Base-by-base conservation (phyloP, 2,329 filamentous ascomycete species). In the Lecanicillium sp. region DNA sequence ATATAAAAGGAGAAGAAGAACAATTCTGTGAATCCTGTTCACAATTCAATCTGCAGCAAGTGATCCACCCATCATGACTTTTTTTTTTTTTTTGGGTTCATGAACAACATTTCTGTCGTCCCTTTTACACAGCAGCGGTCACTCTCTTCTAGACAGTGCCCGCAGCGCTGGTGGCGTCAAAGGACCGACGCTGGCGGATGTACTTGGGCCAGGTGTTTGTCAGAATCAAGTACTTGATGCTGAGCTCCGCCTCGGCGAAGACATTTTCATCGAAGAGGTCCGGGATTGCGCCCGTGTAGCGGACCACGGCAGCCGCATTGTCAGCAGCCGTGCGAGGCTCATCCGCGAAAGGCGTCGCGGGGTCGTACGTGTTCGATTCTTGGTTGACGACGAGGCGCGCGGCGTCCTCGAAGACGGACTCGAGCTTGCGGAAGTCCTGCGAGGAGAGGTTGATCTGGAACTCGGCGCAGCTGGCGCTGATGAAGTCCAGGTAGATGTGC, bases 181-280 rank as follows among this genome's bases (percentile, higher is more conserved):
- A 67, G n/a, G 57, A 55, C 27, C 63, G 56, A 40, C 63, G 56
- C 43, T 73, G 70, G 50, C 63, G 67, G 51, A 79, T 71, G 52
- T 75, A 81, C 58, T 78, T 79, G 29, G 77, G 76, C 83, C 83
- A 86, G 0, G 83, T 86, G 60, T 86, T 86, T 12, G 81, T 84
- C 47, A 85, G 66, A 2, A 86, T 81, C 7, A 85, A 70, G 51
- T 84, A 83, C 62, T 83, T 84, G 65, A 86, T 78, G 56, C 74
- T 77, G 12, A 65, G 61, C 57, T 83, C 75, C 0, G 81, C 77
- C 15, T 68, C 71, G 55, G 84, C 79, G 55, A 86, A 86, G 4
- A 85, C 70, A 0, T 58, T 60, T 4, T 69, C 65, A 43, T 71
- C 67, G 50, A 86, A 86, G 0, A 55, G 65, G 0, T 64, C 62